A percentile compares a stretch with the other conserved stretches of the same genome.
Evolutionary conservation across 2,329 filamentous ascomycete species (phyloP).

Genomic region (Lasiodiplodia citricola): DNA sequence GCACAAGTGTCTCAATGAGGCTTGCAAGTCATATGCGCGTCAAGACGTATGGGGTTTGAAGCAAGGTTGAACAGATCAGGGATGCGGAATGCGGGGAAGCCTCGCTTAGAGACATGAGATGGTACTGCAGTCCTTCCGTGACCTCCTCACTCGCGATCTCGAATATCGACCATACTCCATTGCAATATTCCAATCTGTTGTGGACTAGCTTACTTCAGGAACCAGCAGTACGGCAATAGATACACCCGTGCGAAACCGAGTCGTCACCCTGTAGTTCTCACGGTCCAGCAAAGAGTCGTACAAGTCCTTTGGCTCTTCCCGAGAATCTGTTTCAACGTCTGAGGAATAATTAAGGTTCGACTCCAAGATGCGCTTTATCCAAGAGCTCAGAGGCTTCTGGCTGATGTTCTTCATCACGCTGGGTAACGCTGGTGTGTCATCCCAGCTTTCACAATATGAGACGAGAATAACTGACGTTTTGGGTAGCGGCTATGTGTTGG

Average conservation of each 20-base stretch:
- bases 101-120: neutral
- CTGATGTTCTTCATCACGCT: neutral
- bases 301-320: neutral
- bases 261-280: no score
- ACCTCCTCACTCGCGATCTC: neutral
- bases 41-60: neutral
- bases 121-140: neutral
- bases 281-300: no score
- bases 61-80: neutral
- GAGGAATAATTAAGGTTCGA: neutral
- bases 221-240: no score
- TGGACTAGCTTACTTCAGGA: no score
- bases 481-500: constrained; percentile 21
- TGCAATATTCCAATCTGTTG: no score
- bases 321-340: neutral
- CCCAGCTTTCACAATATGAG: no score
- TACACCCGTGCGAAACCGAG: no score
- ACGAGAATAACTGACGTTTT: neutral
- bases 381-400: constrained; percentile 3
- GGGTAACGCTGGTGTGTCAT: neutral
- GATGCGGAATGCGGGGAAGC: constrained; percentile 1
- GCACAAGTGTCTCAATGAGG: neutral
- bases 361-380: neutral
- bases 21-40: neutral
- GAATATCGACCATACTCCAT: no score